Evolutionary conservation across 352 stramenopile genomes (phyloP), one percentile per base, ranked within the genome.

Genomic region (Peronospora belbahrii): DNA sequence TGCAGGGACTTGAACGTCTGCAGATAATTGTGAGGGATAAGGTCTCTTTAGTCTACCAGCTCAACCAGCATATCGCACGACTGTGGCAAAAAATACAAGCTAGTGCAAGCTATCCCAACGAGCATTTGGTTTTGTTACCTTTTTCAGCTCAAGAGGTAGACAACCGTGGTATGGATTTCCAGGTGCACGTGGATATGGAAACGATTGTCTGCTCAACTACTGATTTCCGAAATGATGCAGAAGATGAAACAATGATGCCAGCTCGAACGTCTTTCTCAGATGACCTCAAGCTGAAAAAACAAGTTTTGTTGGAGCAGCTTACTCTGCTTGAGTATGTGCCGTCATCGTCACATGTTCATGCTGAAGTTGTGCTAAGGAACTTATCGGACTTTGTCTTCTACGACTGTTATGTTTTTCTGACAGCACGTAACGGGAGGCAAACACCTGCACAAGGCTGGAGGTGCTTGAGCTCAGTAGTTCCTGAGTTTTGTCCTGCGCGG

Each of bases 1-100:
- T 66, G 2, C 27, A 54, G 8, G 59, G 73, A 20, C 43, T 73
- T 6, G 25, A 69, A 30, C 66, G 73, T 10, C 61, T 85, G 15
- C 41, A 70, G 17, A 22, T 56, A 0, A 51, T 85, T 27, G 46
- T 66, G 8, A 46, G 34, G 0, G 74, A 82, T 19, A 88, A 88
- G 44, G n/a, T 36, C 17, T 32, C 43, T 6, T 52, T 80, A 40
- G 24, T 49, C 6, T 13, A 5, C 6, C 47, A 54, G 1, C 47
- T 85, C 8, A 66, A 78, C 24, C 41, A 58, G 2, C 47, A 84
- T 15, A 59, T 81, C 2, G 23, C 53, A 4, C 46, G 36, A 31
- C 44, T 63, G 17, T 74, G 58, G 52, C 42, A 57, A 45, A 39
- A 40, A 14, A 28, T 47, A 1, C 46, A 52, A 19, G 15, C 37